Evolutionary conservation across 495 filamentous ascomycete species (phyloP), one percentile per base, ranked within the genome.

Genomic region (Penicillium pancosmium): DNA sequence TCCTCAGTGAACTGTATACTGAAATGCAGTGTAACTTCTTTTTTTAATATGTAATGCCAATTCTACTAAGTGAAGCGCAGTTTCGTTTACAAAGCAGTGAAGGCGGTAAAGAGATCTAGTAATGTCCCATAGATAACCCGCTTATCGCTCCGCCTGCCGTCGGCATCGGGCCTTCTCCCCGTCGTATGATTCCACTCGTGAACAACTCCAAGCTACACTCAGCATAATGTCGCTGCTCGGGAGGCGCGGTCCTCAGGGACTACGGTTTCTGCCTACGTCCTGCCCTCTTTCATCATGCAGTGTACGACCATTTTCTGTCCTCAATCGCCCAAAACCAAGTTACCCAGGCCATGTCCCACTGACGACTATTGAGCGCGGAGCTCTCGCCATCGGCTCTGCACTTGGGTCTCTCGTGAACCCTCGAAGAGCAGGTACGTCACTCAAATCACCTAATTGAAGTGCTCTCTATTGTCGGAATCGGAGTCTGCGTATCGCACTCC

Each of bases 341-440:
- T 98, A 98, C 80, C 86, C 90, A 0, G 90, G 91, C 68, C 95
- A 99, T 84, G 83, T 98, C 21, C 95, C 95, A 21, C 88, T 98
- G 58, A 93, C 87, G 12, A 73, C 73, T 11, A 60, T 91, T 48
- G 93, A 97, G 75, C 86, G 88, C 48, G 83, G 82, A 57, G 86
- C 85, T 21, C 82, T 98, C 1, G 90, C 93, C 13, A 68, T 93
- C 52, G 92, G 93, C 21, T 94, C 91, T 13, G 93, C 92, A 27
- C 66, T 97, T 10, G 82, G 86, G 52, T 91, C 90, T 44, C 80
- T 98, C 18, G 60, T 89, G 0, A 87, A 97, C 68, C 93, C 93
- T 0, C 78, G 88, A 53, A 84, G 95, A 67, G 90, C 82, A 68
- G 90, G 89, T 85, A 79, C 43, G 73, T 52, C n/a, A 7, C 41